Evolutionary conservation across 768 basidiomycete genomes (phyloP).

Genomic region (Hygrophorus pudorinus): DNA sequence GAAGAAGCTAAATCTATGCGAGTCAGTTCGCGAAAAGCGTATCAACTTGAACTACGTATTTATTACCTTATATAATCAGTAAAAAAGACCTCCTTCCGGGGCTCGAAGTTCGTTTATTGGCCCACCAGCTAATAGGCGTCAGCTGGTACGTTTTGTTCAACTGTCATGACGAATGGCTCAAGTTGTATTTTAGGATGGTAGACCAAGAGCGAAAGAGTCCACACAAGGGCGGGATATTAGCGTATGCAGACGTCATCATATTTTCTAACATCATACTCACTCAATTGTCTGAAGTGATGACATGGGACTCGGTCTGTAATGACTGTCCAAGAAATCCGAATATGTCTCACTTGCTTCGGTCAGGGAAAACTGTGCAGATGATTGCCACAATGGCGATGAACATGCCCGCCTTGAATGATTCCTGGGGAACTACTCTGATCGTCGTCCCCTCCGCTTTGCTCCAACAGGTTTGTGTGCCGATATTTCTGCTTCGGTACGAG

Average conservation of each 20-base stretch:
- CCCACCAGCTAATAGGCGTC: slow-evolving; percentile 72
- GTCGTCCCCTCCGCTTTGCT: slow-evolving; percentile 72
- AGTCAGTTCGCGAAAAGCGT: slow-evolving; percentile 23
- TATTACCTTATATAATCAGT: slow-evolving; percentile 17
- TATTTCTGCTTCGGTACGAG: neutral
- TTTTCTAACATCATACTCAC: slow-evolving; percentile 6
- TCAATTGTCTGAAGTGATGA: slow-evolving; percentile 41
- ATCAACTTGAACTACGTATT: neutral
- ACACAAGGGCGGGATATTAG: slow-evolving; percentile 56
- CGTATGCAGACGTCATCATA: slow-evolving; percentile 28
- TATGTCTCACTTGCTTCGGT: slow-evolving; percentile 3
- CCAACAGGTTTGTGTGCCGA: slow-evolving; percentile 41
- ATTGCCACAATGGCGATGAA: slow-evolving; percentile 72
- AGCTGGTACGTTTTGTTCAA: slow-evolving; percentile 36
- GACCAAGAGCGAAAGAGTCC: slow-evolving; percentile 39
- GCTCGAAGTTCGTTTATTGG: slow-evolving; percentile 57
- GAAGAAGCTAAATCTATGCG: slow-evolving; percentile 38
- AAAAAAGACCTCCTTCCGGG: slow-evolving; percentile 53
- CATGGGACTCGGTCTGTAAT: slow-evolving; percentile 48
- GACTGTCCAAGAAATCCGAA: neutral
- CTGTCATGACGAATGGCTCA: neutral
- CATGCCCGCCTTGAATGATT: slow-evolving; percentile 36
- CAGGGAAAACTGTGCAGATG: slow-evolving; percentile 70
- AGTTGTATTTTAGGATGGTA: slow-evolving; percentile 43
- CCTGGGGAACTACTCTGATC: slow-evolving; percentile 51